These are phyloP conservation scores for Globisporangium camurandrum DNA, from an alignment of 352 stramenopile species.

Conservation along the genomic window DNA sequence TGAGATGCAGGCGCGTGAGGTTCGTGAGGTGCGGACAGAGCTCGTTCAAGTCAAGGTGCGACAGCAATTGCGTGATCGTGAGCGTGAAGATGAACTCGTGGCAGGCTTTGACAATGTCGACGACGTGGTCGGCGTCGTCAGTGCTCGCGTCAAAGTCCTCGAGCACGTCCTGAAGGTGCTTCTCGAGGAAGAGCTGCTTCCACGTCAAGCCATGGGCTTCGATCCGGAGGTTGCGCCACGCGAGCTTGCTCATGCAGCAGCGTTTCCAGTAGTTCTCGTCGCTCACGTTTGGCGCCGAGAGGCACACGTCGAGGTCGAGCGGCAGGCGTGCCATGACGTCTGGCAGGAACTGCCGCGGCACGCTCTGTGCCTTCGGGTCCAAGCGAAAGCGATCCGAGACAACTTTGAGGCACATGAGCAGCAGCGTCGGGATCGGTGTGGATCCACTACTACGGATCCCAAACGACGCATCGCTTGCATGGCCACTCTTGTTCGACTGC, in stretches of 20 bases:
- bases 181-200: constrained; percentile 91
- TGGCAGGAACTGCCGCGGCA: constrained; percentile 74
- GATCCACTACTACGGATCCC: background rate
- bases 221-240: constrained; percentile 90
- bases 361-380: constrained; percentile 57
- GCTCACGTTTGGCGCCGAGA: constrained; percentile 78
- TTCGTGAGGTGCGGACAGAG: constrained; percentile 84
- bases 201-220: constrained; percentile 87
- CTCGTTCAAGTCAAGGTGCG: constrained; percentile 85
- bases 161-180: constrained; percentile 62
- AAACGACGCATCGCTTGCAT: constrained; percentile 9
- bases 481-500: too few species aligned
- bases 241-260: constrained; percentile 69
- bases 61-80: constrained; percentile 81
- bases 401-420: constrained; percentile 71
- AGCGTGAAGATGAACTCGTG: constrained; percentile 89
- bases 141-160: constrained; percentile 62
- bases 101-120: constrained; percentile 64
- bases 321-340: constrained; percentile 77
- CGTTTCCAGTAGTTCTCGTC: constrained; percentile 95
- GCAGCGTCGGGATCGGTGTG: constrained; percentile 34
- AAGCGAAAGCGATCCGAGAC: constrained; percentile 69
- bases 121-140: constrained; percentile 51
- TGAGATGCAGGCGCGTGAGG: constrained; percentile 79
- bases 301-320: constrained; percentile 72